phyloP scores from a whole-genome alignment of 495 filamentous ascomycete genomes.

The Pyrenula aspistea region DNA sequence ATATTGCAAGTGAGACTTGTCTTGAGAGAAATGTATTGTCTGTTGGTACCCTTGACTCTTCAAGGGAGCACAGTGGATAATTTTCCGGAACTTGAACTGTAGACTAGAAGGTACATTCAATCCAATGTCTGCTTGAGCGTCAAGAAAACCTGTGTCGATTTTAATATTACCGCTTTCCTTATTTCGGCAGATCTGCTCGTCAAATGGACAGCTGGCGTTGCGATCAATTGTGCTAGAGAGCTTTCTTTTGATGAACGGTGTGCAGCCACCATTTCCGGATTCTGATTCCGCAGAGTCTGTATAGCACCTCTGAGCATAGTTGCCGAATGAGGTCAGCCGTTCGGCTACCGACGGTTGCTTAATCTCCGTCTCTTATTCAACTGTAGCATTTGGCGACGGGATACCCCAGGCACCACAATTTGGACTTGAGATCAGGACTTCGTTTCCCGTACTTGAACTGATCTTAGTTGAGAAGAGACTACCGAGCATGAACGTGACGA shows the following conservation, averaged over 20 bases:
- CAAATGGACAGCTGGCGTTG: constrained; percentile 1
- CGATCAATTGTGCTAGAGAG: background rate
- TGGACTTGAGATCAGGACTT: background rate
- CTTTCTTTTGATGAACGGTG: background rate
- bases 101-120: constrained; percentile 4
- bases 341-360: too few species aligned
- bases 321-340: too few species aligned
- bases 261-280: too few species aligned
- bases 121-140: constrained; percentile 5
- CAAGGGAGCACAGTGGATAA: background rate
- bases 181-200: constrained; percentile 2
- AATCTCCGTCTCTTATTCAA: too few species aligned
- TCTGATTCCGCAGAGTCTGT: too few species aligned
- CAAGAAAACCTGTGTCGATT: constrained; percentile 9
- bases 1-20: too few species aligned
- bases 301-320: too few species aligned
- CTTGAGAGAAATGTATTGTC: too few species aligned
- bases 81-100: constrained; percentile 3
- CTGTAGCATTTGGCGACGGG: too few species aligned
- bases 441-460: background rate
- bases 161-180: constrained; percentile 1
- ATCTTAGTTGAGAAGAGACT: constrained; percentile 5
- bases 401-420: too few species aligned
- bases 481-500: background rate
- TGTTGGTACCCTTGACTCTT: too few species aligned